Conservation (phyloP, 768 basidiomycete genomes). For the Sutorius australiensis region DNA sequence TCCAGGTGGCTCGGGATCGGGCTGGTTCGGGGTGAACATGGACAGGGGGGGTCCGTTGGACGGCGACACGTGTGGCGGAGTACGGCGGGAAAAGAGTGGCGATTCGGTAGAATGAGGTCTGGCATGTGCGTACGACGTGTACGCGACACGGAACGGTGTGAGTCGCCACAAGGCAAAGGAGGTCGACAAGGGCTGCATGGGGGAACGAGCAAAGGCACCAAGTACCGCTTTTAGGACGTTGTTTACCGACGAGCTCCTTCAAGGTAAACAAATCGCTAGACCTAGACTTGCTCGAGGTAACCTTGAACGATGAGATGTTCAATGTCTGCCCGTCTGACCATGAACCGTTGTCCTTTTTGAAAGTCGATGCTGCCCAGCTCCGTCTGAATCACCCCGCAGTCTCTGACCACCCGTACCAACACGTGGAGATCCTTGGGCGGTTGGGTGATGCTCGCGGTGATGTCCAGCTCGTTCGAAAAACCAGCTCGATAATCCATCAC, state of each 20-base stretch:
- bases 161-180: background rate
- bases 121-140: background rate
- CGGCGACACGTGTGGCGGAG: background rate
- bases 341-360: conserved; percentile 82
- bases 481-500: conserved; percentile 83
- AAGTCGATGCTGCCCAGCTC: conserved; percentile 91
- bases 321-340: conserved; percentile 84
- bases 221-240: conserved; percentile 2
- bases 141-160: background rate
- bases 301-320: conserved; percentile 94
- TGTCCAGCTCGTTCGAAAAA: conserved; percentile 83
- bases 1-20: conserved; percentile 5
- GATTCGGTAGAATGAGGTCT: conserved; percentile 6
- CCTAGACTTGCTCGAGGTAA: conserved; percentile 80
- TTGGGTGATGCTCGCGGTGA: conserved; percentile 74
- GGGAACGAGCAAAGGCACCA: background rate
- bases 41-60: conserved; percentile 11
- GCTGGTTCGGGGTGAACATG: conserved; percentile 24
- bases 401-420: conserved; percentile 78
- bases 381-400: conserved; percentile 90
- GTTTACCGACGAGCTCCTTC: conserved; percentile 25
- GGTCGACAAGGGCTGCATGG: conserved; percentile 10
- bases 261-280: conserved; percentile 18
- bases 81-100: conserved; percentile 16
- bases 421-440: conserved; percentile 92